Evolutionary conservation across 176 grass and related monocot species (phyloP).

Genomic region (Pontederia paniculata): DNA sequence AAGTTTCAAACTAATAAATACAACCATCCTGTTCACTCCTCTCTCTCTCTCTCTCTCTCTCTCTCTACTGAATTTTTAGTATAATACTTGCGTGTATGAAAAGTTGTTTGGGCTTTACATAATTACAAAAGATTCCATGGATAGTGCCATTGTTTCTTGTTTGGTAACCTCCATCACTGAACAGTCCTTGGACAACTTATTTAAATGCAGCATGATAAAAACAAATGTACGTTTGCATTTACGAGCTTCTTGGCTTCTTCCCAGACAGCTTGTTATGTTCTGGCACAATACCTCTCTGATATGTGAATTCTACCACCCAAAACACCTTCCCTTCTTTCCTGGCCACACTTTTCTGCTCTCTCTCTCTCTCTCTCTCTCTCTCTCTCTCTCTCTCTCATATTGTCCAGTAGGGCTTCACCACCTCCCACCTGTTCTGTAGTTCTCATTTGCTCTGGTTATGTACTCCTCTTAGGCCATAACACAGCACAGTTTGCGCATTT

Average conservation of each 20-base stretch:
- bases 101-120: too few species aligned
- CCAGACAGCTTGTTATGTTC: slow-evolving; percentile 34
- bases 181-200: too few species aligned
- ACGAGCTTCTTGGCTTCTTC: slow-evolving; percentile 32
- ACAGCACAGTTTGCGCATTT: neutral
- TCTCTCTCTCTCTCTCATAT: slow-evolving; percentile 1
- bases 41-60: too few species aligned
- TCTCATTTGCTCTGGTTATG: neutral
- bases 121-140: too few species aligned
- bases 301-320: slow-evolving; percentile 1
- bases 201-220: too few species aligned
- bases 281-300: slow-evolving; percentile 19
- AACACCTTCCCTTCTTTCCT: neutral
- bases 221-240: too few species aligned
- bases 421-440: neutral
- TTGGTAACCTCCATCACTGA: too few species aligned
- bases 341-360: neutral
- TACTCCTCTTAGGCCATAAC: slow-evolving; percentile 3
- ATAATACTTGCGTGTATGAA: too few species aligned
- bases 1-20: too few species aligned
- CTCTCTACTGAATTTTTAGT: too few species aligned
- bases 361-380: slow-evolving; percentile 3
- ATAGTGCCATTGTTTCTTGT: too few species aligned
- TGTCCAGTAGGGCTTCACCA: neutral
- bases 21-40: too few species aligned